Base-by-base conservation (phyloP, 257 asterid species). In the Linaria vulgaris region DNA sequence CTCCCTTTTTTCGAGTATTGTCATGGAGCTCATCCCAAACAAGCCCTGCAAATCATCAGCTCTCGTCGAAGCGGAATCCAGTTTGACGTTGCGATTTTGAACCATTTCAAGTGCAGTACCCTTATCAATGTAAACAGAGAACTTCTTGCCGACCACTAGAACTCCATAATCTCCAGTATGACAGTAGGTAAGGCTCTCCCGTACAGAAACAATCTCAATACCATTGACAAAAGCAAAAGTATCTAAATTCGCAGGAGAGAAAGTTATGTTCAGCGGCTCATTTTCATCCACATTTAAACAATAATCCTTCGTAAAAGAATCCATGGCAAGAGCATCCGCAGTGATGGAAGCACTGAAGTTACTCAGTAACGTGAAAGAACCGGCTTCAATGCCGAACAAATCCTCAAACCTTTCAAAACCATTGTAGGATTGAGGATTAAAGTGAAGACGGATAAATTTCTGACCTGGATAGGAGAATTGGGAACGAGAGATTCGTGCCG, bases 41-140 rank as follows among this genome's bases (percentile, higher is more conserved):
- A 85, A 80, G 70, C 87, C 72, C 17, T 30, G 64, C 12, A 72
- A 53, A 74, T 85, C 87, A 69, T 75, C 78, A 23, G 27, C 45
- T 4, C 43, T 37, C 6, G 76, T 51, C 9, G 71, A 51, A 34
- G 72, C 63, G 58, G 77, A 64, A 61, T 64, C 80, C 56, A 83
- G 78, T n/a, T 82, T 84, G 4, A 83, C 47, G 64, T 73, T 77
- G 30, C 61, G 59, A 27, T 85, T 64, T 47, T 71, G 79, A 70
- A 85, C 75, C 79, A 73, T 65, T 69, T 83, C 90, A 16, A 87
- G 87, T 7, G 90, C 90, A 9, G 87, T 85, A 57, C 69, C 27
- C 31, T 74, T 76, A 75, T 83, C 88, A 27, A 80, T 59, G 56
- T 77, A 76, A 58, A 83, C 76, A 50, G 70, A 56, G 53, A 74